Evolutionary conservation across 2,329 filamentous ascomycete species (phyloP).

Genomic region (Stemphylium beticola): DNA sequence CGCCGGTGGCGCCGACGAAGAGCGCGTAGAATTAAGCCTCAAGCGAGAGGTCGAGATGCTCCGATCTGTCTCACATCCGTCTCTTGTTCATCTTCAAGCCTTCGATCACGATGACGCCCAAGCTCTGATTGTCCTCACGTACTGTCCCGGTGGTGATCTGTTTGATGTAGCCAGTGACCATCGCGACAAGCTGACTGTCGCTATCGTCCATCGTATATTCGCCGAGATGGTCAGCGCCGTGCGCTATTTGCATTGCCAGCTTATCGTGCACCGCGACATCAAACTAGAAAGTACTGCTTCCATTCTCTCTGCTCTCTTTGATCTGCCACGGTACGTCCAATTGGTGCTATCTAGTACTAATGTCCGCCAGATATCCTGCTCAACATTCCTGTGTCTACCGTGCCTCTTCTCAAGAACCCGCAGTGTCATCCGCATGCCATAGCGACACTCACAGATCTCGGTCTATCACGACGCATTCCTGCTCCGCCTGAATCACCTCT

Average conservation of each 20-base stretch:
- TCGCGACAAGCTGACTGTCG: conserved; percentile 69
- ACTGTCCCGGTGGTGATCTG: conserved; percentile 91
- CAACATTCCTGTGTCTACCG: conserved; percentile 74
- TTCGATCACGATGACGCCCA: conserved; percentile 85
- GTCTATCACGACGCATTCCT: conserved; percentile 83
- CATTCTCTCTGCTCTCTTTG: conserved; percentile 20
- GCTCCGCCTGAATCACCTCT: conserved; percentile 76
- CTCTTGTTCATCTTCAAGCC: conserved; percentile 86
- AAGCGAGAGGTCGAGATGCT: conserved; percentile 96
- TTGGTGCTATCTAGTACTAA: conserved; percentile 37
- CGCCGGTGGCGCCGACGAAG: conserved; percentile 89
- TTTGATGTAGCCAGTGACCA: conserved; percentile 87
- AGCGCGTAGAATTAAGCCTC: conserved; percentile 89
- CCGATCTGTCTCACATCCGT: conserved; percentile 85
- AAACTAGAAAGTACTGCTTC: conserved; percentile 87
- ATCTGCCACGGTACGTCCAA: conserved; percentile 26
- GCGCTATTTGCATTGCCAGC: conserved; percentile 80
- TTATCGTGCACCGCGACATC: conserved; percentile 95
- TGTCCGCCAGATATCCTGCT: conserved; percentile 78
- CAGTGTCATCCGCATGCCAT: conserved; percentile 79
- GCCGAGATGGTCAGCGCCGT: conserved; percentile 86
- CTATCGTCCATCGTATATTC: conserved; percentile 82
- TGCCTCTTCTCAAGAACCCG: conserved; percentile 72
- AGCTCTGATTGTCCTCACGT: conserved; percentile 84
- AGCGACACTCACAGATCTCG: conserved; percentile 88